Percentiles rank a stretch among this genome's conserved stretches.
These are phyloP conservation scores for Apiospora rasikravindrae DNA, from an alignment of 2,329 filamentous ascomycete species.

Conservation along the genomic window DNA sequence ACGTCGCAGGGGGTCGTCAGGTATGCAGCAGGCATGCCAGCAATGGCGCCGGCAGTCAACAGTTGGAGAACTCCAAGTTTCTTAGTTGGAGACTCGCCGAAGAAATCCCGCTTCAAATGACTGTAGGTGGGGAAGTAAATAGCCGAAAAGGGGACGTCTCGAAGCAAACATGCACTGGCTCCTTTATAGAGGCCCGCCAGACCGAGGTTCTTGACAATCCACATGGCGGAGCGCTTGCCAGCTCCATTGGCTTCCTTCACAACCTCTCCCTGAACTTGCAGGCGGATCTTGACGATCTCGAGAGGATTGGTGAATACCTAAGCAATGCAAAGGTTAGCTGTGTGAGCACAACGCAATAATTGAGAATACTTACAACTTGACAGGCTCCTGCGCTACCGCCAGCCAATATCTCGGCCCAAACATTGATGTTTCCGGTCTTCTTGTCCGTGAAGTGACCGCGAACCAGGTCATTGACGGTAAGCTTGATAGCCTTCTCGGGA, in stretches of 20 bases:
- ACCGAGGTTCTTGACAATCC: conserved; percentile 96
- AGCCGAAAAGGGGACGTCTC: conserved; percentile 96
- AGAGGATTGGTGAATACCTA: conserved; percentile 96
- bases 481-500: conserved; percentile 99
- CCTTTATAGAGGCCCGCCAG: conserved; percentile 96
- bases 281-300: conserved; percentile 98
- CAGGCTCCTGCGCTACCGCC: conserved; percentile 90
- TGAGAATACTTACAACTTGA: conserved; percentile 76
- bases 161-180: conserved; percentile 89
- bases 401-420: conserved; percentile 77
- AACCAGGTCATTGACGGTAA: conserved; percentile 96
- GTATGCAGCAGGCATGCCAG: conserved; percentile 90
- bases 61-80: conserved; percentile 91
- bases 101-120: conserved; percentile 92
- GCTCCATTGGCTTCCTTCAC: conserved; percentile 83
- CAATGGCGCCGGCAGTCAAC: conserved; percentile 91
- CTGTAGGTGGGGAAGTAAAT: conserved; percentile 99
- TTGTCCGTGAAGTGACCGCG: conserved; percentile 76
- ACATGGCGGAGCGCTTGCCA: conserved; percentile 90
- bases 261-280: conserved; percentile 96
- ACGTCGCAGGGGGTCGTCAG: conserved; percentile 97
- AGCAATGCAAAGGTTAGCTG: not conserved
- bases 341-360: not conserved
- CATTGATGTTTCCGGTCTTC: conserved; percentile 73
- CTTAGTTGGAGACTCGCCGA: conserved; percentile 86